Conservation (phyloP, 2,329 filamentous ascomycete genomes). For the Xylariomycetidae sp. region DNA sequence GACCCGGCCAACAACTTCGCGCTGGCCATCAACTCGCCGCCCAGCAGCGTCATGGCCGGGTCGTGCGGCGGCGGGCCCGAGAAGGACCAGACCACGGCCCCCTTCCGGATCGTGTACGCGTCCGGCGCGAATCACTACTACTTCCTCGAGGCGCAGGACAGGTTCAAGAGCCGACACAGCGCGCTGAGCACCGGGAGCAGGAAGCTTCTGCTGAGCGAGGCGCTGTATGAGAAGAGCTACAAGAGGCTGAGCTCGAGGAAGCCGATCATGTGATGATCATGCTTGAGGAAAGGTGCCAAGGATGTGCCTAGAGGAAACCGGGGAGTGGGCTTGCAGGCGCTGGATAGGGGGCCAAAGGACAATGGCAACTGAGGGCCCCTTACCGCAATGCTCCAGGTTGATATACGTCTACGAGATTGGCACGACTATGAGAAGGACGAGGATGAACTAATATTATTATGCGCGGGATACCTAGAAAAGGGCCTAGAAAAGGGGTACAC, state of each 20-base stretch:
- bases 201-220: conserved; percentile 4
- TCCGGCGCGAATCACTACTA: conserved; percentile 37
- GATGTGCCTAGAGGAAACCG: no score
- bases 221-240: conserved; percentile 17
- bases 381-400: no score
- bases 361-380: no score
- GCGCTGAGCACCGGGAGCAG: conserved; percentile 4
- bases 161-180: conserved; percentile 21
- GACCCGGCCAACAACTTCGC: conserved; percentile 1
- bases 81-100: conserved; percentile 32
- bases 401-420: no score
- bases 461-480: no score
- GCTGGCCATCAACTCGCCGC: conserved; percentile 24
- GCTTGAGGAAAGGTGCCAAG: no score
- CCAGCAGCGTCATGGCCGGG: conserved; percentile 31
- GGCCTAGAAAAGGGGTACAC: no score
- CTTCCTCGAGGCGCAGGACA: conserved; percentile 33
- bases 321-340: no score
- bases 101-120: conserved; percentile 37
- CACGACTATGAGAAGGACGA: no score
- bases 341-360: no score
- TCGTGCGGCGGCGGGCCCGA: conserved; percentile 34
- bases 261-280: background rate
- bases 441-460: no score
- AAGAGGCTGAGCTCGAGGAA: conserved; percentile 16